Base-by-base conservation (phyloP, 352 stramenopile genomes). In the Pythium volutum region DNA sequence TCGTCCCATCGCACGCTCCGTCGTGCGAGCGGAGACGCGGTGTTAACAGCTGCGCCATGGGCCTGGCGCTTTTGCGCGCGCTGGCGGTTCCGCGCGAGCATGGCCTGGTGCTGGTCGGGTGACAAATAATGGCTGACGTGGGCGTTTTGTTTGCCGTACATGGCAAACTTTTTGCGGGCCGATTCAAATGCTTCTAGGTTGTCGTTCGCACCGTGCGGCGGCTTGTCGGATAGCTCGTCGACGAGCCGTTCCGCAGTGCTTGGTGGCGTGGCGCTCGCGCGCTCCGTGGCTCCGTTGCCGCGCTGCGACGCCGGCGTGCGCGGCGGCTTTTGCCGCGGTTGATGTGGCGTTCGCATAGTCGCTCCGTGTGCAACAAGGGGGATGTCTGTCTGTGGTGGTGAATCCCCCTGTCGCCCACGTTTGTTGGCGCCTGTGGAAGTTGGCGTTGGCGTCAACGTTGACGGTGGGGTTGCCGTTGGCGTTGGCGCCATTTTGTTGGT, bases 61-160 rank as follows among this genome's bases (percentile, higher is more conserved):
- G 27, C 23, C 22, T 45, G 52, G 16, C 52, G 42, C 46, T 67
- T 67, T 14, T 27, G 18, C 22, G 31, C 12, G 9, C 50, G 59
- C 22, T 67, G 57, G 29, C 48, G 41, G 12, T 26, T 27, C 14
- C 36, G 47, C 27, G 27, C 29, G 29, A 34, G 29, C 29, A 34
- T 34, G 6, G 29, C 51, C 59, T 42, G 23, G 18, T 41, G 62
- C 14, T 52, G 49, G 55, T 71, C 18, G 42, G 67, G 67, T 41
- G 69, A 62, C n/a, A n/a, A n/a, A 27, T 76, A 64, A 45, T 79
- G 69, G 43, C 63, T 79, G 56, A 75, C 70, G 46, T 83, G 74
- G 10, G 60, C 69, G 41, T 80, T 71, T 42, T 71, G 72, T 4
- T 70, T 74, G 23, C 77, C 75, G 49, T 88, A 87, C 42, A 78